Evolutionary conservation across 306 rosid genomes (phyloP).

Genomic region (Lupinus albus): DNA sequence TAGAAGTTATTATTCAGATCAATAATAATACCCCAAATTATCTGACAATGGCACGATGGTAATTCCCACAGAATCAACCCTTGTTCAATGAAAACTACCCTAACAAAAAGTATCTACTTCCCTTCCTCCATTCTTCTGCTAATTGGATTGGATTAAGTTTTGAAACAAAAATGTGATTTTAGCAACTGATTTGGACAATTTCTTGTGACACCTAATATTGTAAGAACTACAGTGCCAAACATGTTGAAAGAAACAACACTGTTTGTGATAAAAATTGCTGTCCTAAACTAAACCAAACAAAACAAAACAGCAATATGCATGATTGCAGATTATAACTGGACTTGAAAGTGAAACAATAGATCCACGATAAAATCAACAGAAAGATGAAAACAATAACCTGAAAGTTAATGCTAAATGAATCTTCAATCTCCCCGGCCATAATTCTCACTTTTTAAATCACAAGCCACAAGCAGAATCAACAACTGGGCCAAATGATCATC

Average conservation of each 20-base stretch:
- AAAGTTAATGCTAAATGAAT: slow-evolving; percentile 54
- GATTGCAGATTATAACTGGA: slow-evolving; percentile 11
- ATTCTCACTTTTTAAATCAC: slow-evolving; percentile 18
- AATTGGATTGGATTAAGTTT: slow-evolving; percentile 10
- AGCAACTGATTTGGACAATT: no score
- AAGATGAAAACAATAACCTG: slow-evolving; percentile 51
- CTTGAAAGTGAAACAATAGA: slow-evolving; percentile 25
- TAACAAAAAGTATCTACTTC: not conserved
- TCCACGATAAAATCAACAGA: slow-evolving; percentile 30
- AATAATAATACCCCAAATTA: slow-evolving; percentile 15
- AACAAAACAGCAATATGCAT: slow-evolving; percentile 18
- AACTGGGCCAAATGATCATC: slow-evolving; percentile 30
- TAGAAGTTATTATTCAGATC: slow-evolving; percentile 6
- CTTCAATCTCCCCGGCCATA: slow-evolving; percentile 74
- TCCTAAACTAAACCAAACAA: slow-evolving; percentile 19
- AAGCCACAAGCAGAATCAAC: slow-evolving; percentile 43
- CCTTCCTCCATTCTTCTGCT: not conserved
- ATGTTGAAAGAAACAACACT: no score
- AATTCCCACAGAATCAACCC: not conserved
- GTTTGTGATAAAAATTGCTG: not conserved
- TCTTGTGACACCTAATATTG: no score
- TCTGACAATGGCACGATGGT: not conserved
- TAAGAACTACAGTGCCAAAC: no score
- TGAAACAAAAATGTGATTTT: slow-evolving; percentile 21
- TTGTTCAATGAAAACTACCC: not conserved